Base-by-base conservation (phyloP, 2,329 filamentous ascomycete genomes). In the Colletotrichum camelliae region DNA sequence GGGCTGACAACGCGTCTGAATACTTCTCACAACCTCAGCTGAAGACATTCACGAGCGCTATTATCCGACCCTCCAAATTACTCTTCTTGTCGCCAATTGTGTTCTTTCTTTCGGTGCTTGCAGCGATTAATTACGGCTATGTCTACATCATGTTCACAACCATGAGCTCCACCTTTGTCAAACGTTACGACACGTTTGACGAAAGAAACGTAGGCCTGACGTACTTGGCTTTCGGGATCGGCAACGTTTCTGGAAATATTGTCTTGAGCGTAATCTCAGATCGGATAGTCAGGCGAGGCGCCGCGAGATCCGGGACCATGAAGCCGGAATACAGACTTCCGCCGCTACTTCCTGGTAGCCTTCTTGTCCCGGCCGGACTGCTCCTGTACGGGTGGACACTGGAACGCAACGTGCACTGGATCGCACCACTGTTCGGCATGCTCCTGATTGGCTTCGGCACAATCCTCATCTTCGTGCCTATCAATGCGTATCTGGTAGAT, bases 401-500 rank as follows among this genome's bases (percentile, higher is more conserved):
- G 0, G 82, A 92, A 52, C 87, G 88, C 24, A 78, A 86, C 16
- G 86, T 90, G 2, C 90, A 91, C 68, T 93, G 90, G 89, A 89
- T 92, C 29, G 88, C 85, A 0, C 90, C 91, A 2, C 90, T 91
- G 39, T 85, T 91, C 5, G 87, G 86, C 1, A 91, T 88, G 0
- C 80, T 83, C 2, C 79, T 91, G 4, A 85, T 91, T 15, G 90
- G 89, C 1, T 75, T 86, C 1, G 86, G 85, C 3, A 85, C 87
- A 57, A 80, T 88, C 9, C 79, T 85, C 16, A 82, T 87, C 6
- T 88, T 87, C 75, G 90, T 92, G 87, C 86, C 87, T 0, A 83
- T 90, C 2, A 88, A 90, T 71, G 91, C 90, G 6, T 95, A 95
- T 78, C 87, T 94, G 4, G 89, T 94, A 37, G 93, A 94, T 72